Conservation (phyloP, 2,329 filamentous ascomycete species). For the Colletotrichum destructivum region DNA sequence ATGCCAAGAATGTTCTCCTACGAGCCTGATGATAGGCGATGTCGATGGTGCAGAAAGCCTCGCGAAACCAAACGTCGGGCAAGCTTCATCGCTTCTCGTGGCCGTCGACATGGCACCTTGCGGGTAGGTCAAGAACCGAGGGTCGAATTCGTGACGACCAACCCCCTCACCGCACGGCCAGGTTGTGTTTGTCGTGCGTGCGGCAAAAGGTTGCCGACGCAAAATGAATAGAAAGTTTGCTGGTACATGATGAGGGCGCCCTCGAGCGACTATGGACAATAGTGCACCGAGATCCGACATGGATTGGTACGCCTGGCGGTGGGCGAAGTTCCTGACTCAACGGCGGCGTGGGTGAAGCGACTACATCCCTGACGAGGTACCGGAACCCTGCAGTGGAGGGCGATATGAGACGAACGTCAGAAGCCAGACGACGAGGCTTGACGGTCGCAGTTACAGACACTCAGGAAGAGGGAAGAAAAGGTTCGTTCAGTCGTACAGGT, state of each 20-base stretch:
- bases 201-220: background rate
- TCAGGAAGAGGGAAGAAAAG: background rate
- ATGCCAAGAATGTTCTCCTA: background rate
- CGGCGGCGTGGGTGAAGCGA: background rate
- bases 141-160: slow-evolving; percentile 1
- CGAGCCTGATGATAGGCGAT: background rate
- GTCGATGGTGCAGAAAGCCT: background rate
- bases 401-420: slow-evolving; percentile 39
- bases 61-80: too few species aligned
- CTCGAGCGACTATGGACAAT: slow-evolving; percentile 1
- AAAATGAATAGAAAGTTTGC: slow-evolving; percentile 10
- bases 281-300: slow-evolving; percentile 9
- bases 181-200: background rate
- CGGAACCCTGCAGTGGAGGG: slow-evolving; percentile 10
- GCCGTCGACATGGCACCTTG: too few species aligned
- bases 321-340: slow-evolving; percentile 15
- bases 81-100: too few species aligned
- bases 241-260: background rate
- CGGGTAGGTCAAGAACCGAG: too few species aligned
- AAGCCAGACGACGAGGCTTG: slow-evolving; percentile 21
- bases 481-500: background rate
- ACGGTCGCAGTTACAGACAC: background rate
- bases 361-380: background rate
- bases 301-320: slow-evolving; percentile 5
- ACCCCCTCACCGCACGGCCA: background rate